Conservation (phyloP, 345 rosid species). For the Salix caprea region DNA sequence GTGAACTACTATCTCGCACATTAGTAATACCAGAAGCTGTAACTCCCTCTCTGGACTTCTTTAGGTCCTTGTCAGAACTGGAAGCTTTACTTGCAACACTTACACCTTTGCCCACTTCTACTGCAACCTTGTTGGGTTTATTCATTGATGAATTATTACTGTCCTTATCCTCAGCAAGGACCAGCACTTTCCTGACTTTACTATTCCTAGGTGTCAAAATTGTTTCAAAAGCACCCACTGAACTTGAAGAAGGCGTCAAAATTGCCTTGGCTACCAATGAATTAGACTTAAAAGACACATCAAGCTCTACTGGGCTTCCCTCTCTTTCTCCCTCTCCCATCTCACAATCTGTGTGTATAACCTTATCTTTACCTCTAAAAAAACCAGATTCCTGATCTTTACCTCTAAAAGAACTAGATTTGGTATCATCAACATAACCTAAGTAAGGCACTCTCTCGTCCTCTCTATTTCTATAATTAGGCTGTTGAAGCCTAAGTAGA, state of each 20-base stretch:
- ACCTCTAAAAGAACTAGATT: slow-evolving; percentile 34
- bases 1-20: slow-evolving; percentile 16
- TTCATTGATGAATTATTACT: slow-evolving; percentile 17
- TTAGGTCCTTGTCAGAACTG: slow-evolving; percentile 28
- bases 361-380: slow-evolving; percentile 29
- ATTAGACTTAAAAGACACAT: slow-evolving; percentile 83
- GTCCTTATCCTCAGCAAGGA: slow-evolving; percentile 37
- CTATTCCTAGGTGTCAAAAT: slow-evolving; percentile 43
- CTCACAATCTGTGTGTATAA: slow-evolving; percentile 30
- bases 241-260: slow-evolving; percentile 36
- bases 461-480: slow-evolving; percentile 46
- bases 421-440: slow-evolving; percentile 36
- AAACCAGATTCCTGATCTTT: neutral
- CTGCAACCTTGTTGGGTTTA: slow-evolving; percentile 24
- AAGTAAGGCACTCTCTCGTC: slow-evolving; percentile 38
- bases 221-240: slow-evolving; percentile 24
- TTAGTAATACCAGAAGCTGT: slow-evolving; percentile 18
- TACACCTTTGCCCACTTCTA: slow-evolving; percentile 18
- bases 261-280: slow-evolving; percentile 72
- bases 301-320: slow-evolving; percentile 64
- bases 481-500: slow-evolving; percentile 67
- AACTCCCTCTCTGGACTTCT: slow-evolving; percentile 31
- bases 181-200: slow-evolving; percentile 43
- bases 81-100: slow-evolving; percentile 22
- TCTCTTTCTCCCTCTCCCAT: slow-evolving; percentile 44